Percentiles rank a stretch among this genome's conserved stretches.
phyloP scores from a whole-genome alignment of 2,329 filamentous ascomycete species.

The Grosmannia huntii region DNA sequence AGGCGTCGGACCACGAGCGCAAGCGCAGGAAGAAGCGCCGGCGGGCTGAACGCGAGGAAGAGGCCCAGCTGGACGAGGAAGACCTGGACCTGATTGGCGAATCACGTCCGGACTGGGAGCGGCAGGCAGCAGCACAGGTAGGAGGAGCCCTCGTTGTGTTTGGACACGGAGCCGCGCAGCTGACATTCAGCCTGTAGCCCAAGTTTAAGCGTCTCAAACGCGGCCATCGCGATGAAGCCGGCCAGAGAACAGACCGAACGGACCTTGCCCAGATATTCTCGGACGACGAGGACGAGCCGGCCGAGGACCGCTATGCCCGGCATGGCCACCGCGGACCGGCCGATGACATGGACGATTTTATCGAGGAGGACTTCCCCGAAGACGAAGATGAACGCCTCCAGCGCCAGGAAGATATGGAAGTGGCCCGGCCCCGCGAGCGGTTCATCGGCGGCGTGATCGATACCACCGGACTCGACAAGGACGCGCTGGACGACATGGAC shows the following conservation, averaged over 20 bases:
- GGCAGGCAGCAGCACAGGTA: constrained; percentile 58
- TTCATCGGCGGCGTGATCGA: constrained; percentile 61
- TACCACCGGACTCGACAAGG: constrained; percentile 76
- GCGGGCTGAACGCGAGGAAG: constrained; percentile 62
- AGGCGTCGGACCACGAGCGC: constrained; percentile 38
- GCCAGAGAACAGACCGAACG: constrained; percentile 50
- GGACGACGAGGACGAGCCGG: constrained; percentile 74
- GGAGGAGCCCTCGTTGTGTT: constrained; percentile 15
- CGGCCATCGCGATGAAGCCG: constrained; percentile 64
- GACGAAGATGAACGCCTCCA: constrained; percentile 68
- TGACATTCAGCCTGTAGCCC: constrained; percentile 36
- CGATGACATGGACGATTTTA: constrained; percentile 89
- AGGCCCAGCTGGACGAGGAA: constrained; percentile 87
- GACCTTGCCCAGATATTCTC: constrained; percentile 90
- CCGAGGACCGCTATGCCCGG: constrained; percentile 39
- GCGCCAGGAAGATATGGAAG: constrained; percentile 75
- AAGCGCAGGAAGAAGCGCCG: constrained; percentile 67
- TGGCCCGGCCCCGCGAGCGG: constrained; percentile 65
- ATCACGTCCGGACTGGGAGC: constrained; percentile 56
- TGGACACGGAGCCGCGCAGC: background rate
- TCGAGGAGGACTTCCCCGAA: constrained; percentile 87
- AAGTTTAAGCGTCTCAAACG: constrained; percentile 97
- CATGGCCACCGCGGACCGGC: constrained; percentile 45
- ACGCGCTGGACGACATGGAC: constrained; percentile 89
- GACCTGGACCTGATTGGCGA: constrained; percentile 92